These are phyloP conservation scores for Lathyrus oleraceus DNA, from an alignment of 306 rosid species.

Conservation along the genomic window DNA sequence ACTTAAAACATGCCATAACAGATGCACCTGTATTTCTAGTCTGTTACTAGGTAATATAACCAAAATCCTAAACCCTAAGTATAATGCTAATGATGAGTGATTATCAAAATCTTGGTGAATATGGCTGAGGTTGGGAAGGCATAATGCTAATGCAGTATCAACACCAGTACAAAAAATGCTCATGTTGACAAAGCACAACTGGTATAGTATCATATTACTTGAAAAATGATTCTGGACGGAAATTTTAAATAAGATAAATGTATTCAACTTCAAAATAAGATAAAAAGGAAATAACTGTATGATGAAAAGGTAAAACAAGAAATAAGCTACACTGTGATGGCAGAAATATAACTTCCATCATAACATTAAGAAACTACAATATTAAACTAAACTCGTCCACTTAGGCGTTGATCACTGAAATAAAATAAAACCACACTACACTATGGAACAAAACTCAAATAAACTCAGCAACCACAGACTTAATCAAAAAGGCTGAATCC, in stretches of 20 bases:
- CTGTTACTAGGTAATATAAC: too few relatives aligned
- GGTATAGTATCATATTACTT: not conserved
- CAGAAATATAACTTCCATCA: constrained; percentile 24
- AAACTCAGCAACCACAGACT: constrained; percentile 18
- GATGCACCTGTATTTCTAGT: too few relatives aligned
- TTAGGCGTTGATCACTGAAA: not conserved
- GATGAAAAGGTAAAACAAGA: not conserved
- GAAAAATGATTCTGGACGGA: not conserved
- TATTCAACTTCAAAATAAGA: not conserved
- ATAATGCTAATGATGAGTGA: not conserved
- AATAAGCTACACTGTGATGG: not conserved
- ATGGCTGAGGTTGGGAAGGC: not conserved
- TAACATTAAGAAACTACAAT: constrained; percentile 25
- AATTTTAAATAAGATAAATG: not conserved
- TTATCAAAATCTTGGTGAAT: not conserved
- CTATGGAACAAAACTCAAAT: constrained; percentile 35
- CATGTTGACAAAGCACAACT: not conserved
- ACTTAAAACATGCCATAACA: too few relatives aligned
- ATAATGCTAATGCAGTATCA: not conserved
- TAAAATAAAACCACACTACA: constrained; percentile 6
- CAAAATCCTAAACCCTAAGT: too few relatives aligned
- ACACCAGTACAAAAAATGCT: not conserved
- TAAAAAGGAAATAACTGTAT: not conserved
- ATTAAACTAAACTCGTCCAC: constrained; percentile 20
- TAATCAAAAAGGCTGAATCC: constrained; percentile 83